phyloP scores from a whole-genome alignment of 106 monocot species.

The Allium fistulosum region DNA sequence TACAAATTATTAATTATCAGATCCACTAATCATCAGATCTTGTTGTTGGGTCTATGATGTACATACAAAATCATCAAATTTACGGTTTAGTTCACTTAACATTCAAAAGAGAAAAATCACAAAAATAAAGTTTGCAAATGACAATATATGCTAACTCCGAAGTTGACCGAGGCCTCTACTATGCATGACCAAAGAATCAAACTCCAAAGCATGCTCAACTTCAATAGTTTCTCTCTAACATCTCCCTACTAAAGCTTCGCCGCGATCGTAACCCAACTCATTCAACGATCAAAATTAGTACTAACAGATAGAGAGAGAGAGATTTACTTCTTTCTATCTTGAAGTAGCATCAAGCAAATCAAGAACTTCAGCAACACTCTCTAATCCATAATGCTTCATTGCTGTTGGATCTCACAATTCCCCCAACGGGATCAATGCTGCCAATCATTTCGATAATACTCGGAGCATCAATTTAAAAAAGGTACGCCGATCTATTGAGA shows the following conservation, averaged over 20 bases:
- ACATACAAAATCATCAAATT: too few species aligned
- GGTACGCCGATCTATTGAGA: not conserved
- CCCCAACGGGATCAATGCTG: slow-evolving; percentile 69
- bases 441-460: not conserved
- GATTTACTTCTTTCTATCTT: slow-evolving; percentile 47
- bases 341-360: slow-evolving; percentile 49
- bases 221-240: slow-evolving; percentile 42
- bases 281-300: not conserved
- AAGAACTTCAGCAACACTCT: slow-evolving; percentile 41
- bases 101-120: too few species aligned
- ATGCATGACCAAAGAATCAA: slow-evolving; percentile 37
- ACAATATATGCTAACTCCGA: slow-evolving; percentile 16
- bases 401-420: slow-evolving; percentile 53
- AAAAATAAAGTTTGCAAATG: too few species aligned
- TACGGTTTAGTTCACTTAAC: too few species aligned
- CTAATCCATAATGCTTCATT: slow-evolving; percentile 46
- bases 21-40: too few species aligned
- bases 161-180: slow-evolving; percentile 40
- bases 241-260: slow-evolving; percentile 38
- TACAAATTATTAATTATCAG: too few species aligned
- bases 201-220: slow-evolving; percentile 23
- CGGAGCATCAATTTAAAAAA: not conserved
- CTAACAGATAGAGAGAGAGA: not conserved
- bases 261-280: slow-evolving; percentile 17
- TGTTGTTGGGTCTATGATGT: too few species aligned